Evolutionary conservation across 73 alveolate genomes (phyloP).

Genomic region (Paramecium octaurelia): DNA sequence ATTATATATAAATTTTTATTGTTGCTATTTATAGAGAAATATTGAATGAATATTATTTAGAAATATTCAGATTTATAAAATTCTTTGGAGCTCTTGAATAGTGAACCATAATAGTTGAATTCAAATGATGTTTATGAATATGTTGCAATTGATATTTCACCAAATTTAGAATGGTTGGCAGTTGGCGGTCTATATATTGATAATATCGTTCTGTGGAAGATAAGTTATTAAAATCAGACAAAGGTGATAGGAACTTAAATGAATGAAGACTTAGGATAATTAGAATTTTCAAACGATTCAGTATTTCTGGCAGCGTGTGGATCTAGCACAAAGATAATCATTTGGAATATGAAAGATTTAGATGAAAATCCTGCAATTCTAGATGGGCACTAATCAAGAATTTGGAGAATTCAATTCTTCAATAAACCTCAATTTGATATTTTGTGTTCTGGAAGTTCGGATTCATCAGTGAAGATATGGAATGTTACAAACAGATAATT

Average conservation of each 20-base stretch:
- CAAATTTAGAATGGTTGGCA: not conserved
- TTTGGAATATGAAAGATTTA: not conserved
- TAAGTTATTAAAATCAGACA: not conserved
- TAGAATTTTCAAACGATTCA: not conserved
- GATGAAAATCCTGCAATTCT: not conserved
- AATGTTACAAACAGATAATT: not conserved
- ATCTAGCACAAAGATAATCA: not conserved
- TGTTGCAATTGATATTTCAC: constrained; percentile 1
- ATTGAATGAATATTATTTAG: not conserved
- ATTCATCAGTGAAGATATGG: not conserved
- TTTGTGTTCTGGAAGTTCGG: not conserved
- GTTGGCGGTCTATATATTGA: not conserved
- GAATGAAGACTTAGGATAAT: not conserved
- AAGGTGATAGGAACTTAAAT: not conserved
- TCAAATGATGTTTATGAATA: not conserved
- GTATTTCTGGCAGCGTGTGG: not conserved
- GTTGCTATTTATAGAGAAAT: not conserved
- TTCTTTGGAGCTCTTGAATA: not conserved
- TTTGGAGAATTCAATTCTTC: not conserved
- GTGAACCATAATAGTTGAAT: not conserved
- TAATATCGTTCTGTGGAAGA: not conserved
- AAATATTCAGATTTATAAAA: not conserved
- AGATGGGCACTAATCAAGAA: not conserved
- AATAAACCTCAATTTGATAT: not conserved
- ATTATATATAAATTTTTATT: not conserved